Base-by-base conservation (phyloP, 306 rosid species). In the Gillenia trifoliata region DNA sequence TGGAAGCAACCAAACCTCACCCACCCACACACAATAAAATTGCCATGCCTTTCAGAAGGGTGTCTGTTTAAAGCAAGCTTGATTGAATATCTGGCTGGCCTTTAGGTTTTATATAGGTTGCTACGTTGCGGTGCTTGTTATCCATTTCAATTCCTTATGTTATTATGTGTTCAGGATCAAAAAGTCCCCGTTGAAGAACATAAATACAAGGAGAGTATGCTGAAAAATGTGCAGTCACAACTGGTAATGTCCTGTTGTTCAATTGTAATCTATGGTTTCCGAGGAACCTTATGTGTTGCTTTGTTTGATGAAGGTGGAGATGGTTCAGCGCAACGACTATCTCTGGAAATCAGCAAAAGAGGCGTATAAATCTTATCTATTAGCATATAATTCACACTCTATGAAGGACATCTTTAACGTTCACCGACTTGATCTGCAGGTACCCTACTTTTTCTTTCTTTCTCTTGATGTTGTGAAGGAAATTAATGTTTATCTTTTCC, bases 331-430 rank as follows among this genome's bases (percentile, higher is more conserved):
- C 64, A 87, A 88, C 74, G 88, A 93, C 84, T 87, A 91, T 87
- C 83, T 93, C 88, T 83, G 89, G 77, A 41, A 62, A 75, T 68
- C 91, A 31, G 96, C 98, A 63, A 93, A 91, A 81, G 98, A 91
- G 13, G 98, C 98, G 63, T 93, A 91, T 78, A 80, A 94, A 74
- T 85, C 98, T 52, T 93, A 89, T 75, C 61, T 93, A 63, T 81
- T 89, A 79, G 88, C 97, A 45, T 93, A 91, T 70, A 88, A 93
- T 77, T 84, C 98, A 66, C 98, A 91, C 83, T 88, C 98, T 11
- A 93, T 89, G 97, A 91, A 91, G 80, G 98, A 91, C 60, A 91
- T 88, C 64, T 93, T 89, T 79, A 90, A 93, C 22, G 97, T 91
- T 67, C 97, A 93, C 69, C 89, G 84, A 76, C 92, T 91, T 23